Base-by-base conservation (phyloP, 208 protist genomes). In the Naegleria lovaniensis region DNA sequence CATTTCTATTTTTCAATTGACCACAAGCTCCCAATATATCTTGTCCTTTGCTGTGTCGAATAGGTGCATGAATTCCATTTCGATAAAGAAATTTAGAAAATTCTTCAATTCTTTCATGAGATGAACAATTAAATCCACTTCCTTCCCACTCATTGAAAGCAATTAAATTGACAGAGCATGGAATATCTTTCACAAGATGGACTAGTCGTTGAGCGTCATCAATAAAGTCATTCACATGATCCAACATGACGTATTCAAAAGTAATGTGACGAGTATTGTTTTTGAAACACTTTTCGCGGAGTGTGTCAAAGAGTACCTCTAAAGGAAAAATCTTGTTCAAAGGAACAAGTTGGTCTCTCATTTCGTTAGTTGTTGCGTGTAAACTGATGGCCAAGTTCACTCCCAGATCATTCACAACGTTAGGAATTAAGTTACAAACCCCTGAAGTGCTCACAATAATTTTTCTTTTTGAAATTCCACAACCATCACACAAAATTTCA, bases 131-230 rank as follows among this genome's bases (percentile, higher is more conserved):
- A 67, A 89, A 89, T 40, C 48, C 48, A 40, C 85, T 67, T 38
- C 85, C 85, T 16, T 89, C 85, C 85, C 85, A 89, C 40, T 58
- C 48, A 89, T 89, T 89, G 22, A 89, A 89, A 25, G 85, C 85
- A 89, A 89, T 89, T n/a, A 89, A 40, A 67, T 89, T 89, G 13
- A 89, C 85, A 29, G n/a, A 41, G 40, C 85, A 89, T 25, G 19
- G 41, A 15, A 89, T 38, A 5, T 40, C 48, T 67, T 67, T 89
- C 2, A 89, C 2, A 0, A 89, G 39, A 7, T 52, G 2, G 11
- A 67, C 48, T 25, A 89, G 40, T 41, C 85, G 51, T 67, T 67
- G 38, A 6, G 85, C 85, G 29, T 89, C 85, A n/a, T 89, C 43
- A 38, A 67, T 25, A 29, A 29, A 89, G 9, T 89, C 85, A 89